A percentile compares a stretch with the other conserved stretches of the same genome.
phyloP scores from a whole-genome alignment of 495 filamentous ascomycete species.

The Xylaria bambusicola region DNA sequence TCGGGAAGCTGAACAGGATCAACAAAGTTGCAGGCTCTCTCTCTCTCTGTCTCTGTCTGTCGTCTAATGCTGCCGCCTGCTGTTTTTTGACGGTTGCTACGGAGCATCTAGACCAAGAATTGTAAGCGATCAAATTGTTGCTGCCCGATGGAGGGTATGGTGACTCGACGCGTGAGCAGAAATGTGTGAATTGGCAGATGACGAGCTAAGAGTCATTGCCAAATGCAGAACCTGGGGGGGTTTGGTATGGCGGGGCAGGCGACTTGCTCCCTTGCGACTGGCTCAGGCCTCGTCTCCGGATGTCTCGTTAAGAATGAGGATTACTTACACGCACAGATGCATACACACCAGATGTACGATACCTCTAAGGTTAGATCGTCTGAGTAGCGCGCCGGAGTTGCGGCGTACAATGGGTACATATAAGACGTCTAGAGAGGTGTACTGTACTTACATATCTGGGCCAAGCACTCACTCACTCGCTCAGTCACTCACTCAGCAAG shows the following conservation, averaged over 20 bases:
- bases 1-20: slow-evolving; percentile 17
- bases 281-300: background rate
- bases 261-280: background rate
- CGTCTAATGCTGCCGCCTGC: slow-evolving; percentile 3
- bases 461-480: no score
- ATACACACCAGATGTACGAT: no score
- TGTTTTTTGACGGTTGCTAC: no score
- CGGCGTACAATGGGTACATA: no score
- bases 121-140: no score
- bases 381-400: no score
- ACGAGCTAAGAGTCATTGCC: slow-evolving; percentile 4
- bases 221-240: background rate
- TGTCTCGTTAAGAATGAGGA: slow-evolving; percentile 2
- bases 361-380: no score
- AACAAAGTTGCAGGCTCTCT: slow-evolving; percentile 8
- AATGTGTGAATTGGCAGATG: slow-evolving; percentile 9
- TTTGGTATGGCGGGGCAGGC: background rate
- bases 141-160: slow-evolving; percentile 7
- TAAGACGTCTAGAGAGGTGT: background rate
- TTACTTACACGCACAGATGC: background rate
- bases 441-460: no score
- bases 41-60: no score
- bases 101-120: no score
- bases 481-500: no score
- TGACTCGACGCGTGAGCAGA: slow-evolving; percentile 5